Conservation (phyloP, 2,329 filamentous ascomycete species). For the Cryphonectria nitschkei region DNA sequence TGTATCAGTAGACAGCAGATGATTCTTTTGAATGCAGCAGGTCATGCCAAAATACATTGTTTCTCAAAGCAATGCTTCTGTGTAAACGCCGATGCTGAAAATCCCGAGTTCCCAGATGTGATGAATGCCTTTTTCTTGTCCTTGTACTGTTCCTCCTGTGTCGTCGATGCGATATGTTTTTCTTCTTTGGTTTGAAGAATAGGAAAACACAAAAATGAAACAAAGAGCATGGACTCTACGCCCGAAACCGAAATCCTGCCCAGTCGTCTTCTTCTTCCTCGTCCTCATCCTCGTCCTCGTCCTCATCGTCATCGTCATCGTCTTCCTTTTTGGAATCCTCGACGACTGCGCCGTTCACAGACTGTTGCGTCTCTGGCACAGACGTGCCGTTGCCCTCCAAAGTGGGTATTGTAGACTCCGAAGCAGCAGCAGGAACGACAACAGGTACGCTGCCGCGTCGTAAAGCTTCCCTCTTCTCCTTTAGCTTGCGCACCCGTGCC, state of each 20-base stretch:
- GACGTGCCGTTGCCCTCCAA: not conserved
- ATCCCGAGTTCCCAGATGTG: not conserved
- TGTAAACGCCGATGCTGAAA: constrained; percentile 10
- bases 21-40: not conserved
- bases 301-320: constrained; percentile 46
- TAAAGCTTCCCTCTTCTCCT: constrained; percentile 72
- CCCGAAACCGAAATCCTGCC: constrained; percentile 60
- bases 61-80: constrained; percentile 1
- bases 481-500: constrained; percentile 68
- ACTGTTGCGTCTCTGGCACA: constrained; percentile 8
- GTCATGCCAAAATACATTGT: not conserved
- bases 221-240: constrained; percentile 13
- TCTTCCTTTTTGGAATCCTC: constrained; percentile 35
- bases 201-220: not conserved
- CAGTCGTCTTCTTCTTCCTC: constrained; percentile 60
- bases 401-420: constrained; percentile 10
- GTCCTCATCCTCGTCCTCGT: constrained; percentile 44
- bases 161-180: constrained; percentile 8
- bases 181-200: not conserved
- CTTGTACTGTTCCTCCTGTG: not conserved
- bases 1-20: constrained; percentile 3
- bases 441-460: constrained; percentile 44
- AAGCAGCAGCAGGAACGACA: not conserved
- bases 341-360: constrained; percentile 29
- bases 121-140: not conserved